These are phyloP conservation scores for Sparassis latifolia DNA, from an alignment of 1,284 basidiomycete species.

Conservation along the genomic window DNA sequence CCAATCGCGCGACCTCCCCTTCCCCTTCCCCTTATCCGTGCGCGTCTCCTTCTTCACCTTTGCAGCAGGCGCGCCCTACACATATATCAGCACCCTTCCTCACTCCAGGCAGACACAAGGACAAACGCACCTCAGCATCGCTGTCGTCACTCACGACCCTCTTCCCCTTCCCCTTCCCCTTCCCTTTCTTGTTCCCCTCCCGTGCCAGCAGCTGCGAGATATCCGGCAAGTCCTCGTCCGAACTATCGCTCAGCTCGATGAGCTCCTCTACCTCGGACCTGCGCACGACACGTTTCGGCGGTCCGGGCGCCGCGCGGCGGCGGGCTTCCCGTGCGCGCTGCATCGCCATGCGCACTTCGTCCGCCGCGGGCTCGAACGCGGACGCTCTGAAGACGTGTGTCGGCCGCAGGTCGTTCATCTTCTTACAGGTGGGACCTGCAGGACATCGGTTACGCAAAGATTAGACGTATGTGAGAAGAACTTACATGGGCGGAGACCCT, in stretches of 20 bases:
- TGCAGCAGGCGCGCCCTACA: not conserved
- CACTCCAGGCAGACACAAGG: not conserved
- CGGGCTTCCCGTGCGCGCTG: conserved; percentile 8
- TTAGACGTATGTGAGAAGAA: too few relatives aligned
- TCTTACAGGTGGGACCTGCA: conserved; percentile 51
- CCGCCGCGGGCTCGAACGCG: conserved; percentile 47
- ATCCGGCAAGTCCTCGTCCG: conserved; percentile 44
- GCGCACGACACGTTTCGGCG: conserved; percentile 1
- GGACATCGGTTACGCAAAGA: not conserved
- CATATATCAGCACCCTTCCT: not conserved
- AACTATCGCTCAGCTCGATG: conserved; percentile 21
- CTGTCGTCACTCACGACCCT: not conserved
- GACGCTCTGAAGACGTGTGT: conserved; percentile 44
- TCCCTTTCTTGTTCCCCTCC: not conserved
- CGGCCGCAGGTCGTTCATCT: conserved; percentile 45
- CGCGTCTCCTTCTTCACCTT: not conserved
- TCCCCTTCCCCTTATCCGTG: conserved; percentile 4
- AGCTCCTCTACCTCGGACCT: conserved; percentile 11
- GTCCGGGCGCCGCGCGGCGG: conserved; percentile 6
- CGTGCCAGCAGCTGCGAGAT: conserved; percentile 21
- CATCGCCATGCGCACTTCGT: conserved; percentile 23
- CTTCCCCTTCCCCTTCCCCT: conserved; percentile 4
- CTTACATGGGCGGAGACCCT: too few relatives aligned
- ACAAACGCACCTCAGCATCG: conserved; percentile 1
- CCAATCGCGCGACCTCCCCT: not conserved